Percentiles rank a stretch among this genome's conserved stretches.
These are phyloP conservation scores for Exophiala lecanii-corni DNA, from an alignment of 2,329 filamentous ascomycete genomes.

Conservation along the genomic window DNA sequence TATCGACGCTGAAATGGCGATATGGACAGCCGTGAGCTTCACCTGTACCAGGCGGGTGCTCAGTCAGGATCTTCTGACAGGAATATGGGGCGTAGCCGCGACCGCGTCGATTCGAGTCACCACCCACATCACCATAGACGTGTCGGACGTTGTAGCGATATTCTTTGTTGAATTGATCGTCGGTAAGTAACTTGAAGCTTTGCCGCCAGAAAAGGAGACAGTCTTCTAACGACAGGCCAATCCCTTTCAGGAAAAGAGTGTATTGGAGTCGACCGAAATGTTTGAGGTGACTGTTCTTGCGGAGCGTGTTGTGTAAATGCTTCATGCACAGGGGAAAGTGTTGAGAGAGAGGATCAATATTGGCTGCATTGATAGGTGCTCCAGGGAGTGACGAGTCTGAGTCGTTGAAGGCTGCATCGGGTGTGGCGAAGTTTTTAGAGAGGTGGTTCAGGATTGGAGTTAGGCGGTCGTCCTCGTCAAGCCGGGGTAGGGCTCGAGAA, in stretches of 20 bases:
- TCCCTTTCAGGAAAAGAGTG: conserved; percentile 92
- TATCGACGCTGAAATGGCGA: conserved; percentile 84
- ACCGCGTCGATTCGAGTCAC: conserved; percentile 79
- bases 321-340: conserved; percentile 94
- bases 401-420: conserved; percentile 74
- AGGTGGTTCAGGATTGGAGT: conserved; percentile 71
- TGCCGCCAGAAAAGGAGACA: conserved; percentile 87
- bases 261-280: conserved; percentile 93
- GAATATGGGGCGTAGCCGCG: conserved; percentile 86
- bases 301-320: conserved; percentile 77
- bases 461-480: conserved; percentile 94
- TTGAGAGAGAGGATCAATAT: conserved; percentile 72
- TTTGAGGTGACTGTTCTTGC: conserved; percentile 85
- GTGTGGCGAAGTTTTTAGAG: conserved; percentile 93
- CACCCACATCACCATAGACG: conserved; percentile 88
- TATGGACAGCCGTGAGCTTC: conserved; percentile 97
- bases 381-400: conserved; percentile 62
- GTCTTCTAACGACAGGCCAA: conserved; percentile 88
- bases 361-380: conserved; percentile 69
- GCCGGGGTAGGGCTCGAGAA: conserved; percentile 79
- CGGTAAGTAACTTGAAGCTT: conserved; percentile 78
- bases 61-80: conserved; percentile 90
- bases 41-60: conserved; percentile 78
- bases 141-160: conserved; percentile 98
- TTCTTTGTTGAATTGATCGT: conserved; percentile 95